phyloP scores from a whole-genome alignment of 2,329 filamentous ascomycete genomes.

The Macrophomina phaseolina region DNA sequence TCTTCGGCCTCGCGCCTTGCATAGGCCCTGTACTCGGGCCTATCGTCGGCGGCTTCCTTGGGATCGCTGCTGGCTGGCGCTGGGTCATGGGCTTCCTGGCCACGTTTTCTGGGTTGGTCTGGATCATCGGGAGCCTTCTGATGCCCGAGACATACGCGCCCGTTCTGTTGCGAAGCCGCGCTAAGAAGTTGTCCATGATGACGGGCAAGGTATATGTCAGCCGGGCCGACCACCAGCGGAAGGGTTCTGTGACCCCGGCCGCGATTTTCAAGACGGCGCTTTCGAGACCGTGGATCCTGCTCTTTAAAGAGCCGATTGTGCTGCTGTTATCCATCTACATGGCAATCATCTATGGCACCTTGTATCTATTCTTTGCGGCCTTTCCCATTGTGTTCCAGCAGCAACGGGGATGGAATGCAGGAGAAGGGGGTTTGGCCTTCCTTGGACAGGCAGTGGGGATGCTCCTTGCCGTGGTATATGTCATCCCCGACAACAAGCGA shows the following conservation, averaged over 20 bases:
- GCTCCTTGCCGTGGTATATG: conserved; percentile 55
- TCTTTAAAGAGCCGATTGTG: background rate
- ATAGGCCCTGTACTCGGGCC: too few relatives aligned
- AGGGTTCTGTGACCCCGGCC: conserved; percentile 33
- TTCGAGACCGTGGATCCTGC: background rate
- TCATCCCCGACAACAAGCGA: conserved; percentile 43
- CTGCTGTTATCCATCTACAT: background rate
- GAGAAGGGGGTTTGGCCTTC: background rate
- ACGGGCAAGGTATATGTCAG: too few relatives aligned
- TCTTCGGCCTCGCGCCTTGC: too few relatives aligned
- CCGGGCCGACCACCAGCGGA: background rate
- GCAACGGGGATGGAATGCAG: background rate
- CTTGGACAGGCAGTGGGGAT: background rate
- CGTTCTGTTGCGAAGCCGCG: conserved; percentile 34
- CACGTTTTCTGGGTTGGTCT: background rate
- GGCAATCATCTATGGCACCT: background rate
- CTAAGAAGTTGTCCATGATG: conserved; percentile 63
- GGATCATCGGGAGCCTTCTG: too few relatives aligned
- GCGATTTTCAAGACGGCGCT: background rate
- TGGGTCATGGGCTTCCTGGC: background rate
- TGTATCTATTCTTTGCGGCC: background rate
- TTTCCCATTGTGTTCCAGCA: background rate
- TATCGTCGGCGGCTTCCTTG: background rate
- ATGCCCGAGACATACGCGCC: background rate
- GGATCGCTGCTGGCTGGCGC: background rate